Conservation (phyloP, 176 grass and related monocot species). For the Puccinellia tenuiflora region DNA sequence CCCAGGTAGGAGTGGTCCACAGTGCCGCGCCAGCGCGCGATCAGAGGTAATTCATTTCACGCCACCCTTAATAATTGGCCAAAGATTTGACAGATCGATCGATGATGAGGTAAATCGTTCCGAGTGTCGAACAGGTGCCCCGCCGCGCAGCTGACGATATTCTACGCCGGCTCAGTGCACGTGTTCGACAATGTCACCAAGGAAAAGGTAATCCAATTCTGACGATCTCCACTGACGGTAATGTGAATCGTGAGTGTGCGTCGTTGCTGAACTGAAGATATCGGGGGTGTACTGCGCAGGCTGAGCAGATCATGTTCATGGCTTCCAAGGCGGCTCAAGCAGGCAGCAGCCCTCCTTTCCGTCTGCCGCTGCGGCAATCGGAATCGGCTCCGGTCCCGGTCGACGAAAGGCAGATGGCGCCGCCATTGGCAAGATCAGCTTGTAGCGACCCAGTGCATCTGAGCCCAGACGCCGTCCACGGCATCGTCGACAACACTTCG, state of each 20-base stretch:
- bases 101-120: not conserved
- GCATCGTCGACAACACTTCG: not conserved
- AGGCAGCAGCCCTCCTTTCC: not conserved
- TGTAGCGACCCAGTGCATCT: not conserved
- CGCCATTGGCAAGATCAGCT: not conserved
- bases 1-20: not conserved
- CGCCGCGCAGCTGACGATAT: constrained; percentile 39
- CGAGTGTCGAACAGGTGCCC: not conserved
- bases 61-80: not conserved
- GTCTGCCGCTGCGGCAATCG: not conserved
- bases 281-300: too few species aligned
- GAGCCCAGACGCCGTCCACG: not conserved
- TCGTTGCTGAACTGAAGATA: too few species aligned
- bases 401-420: not conserved
- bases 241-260: too few species aligned
- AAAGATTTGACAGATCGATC: not conserved
- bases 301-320: constrained; percentile 17
- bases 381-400: not conserved
- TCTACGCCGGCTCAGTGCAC: constrained; percentile 42
- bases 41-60: not conserved
- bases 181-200: constrained; percentile 35
- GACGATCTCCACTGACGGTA: not conserved
- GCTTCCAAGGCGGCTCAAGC: not conserved
- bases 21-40: not conserved
- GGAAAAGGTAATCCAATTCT: constrained; percentile 39